phyloP scores from a whole-genome alignment of 495 filamentous ascomycete genomes.

The Aspergillus conjunctus region DNA sequence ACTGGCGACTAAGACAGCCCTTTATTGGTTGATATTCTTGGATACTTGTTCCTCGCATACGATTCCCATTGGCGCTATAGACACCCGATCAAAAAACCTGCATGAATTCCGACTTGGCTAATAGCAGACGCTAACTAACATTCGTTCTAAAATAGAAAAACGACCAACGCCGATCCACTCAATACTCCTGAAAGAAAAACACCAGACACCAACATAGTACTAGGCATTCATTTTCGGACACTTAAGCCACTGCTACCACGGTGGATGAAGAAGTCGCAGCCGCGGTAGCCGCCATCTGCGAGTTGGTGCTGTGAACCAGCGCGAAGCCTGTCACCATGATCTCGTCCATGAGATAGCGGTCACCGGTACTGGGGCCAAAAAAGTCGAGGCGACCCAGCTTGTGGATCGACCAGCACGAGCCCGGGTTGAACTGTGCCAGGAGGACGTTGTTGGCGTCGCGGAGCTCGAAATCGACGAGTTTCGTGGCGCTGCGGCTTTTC shows the following conservation, averaged over 20 bases:
- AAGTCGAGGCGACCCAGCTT: slow-evolving; percentile 14
- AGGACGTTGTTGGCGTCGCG: slow-evolving; percentile 11
- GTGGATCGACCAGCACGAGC: background rate
- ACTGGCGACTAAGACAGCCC: too few relatives aligned
- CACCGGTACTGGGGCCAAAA: slow-evolving; percentile 1
- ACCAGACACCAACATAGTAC: too few relatives aligned
- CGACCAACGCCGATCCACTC: too few relatives aligned
- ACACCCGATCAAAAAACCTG: too few relatives aligned
- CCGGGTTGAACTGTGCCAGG: slow-evolving; percentile 16
- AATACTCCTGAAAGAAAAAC: too few relatives aligned
- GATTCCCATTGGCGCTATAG: too few relatives aligned
- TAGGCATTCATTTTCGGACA: too few relatives aligned
- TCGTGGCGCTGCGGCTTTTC: slow-evolving; percentile 14
- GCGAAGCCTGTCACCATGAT: slow-evolving; percentile 15
- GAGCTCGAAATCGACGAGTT: slow-evolving; percentile 19
- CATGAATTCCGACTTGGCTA: too few relatives aligned
- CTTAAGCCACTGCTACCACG: background rate
- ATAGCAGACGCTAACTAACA: too few relatives aligned
- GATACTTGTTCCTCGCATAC: too few relatives aligned
- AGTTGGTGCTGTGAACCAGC: slow-evolving; percentile 6
- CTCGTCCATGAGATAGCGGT: slow-evolving; percentile 14
- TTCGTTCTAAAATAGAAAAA: too few relatives aligned
- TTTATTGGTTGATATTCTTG: too few relatives aligned
- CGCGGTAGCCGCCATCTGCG: slow-evolving; percentile 4
- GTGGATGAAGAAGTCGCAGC: background rate